These are phyloP conservation scores for Psilocybe subaeruginosa DNA, from an alignment of 768 basidiomycete genomes.

Conservation along the genomic window DNA sequence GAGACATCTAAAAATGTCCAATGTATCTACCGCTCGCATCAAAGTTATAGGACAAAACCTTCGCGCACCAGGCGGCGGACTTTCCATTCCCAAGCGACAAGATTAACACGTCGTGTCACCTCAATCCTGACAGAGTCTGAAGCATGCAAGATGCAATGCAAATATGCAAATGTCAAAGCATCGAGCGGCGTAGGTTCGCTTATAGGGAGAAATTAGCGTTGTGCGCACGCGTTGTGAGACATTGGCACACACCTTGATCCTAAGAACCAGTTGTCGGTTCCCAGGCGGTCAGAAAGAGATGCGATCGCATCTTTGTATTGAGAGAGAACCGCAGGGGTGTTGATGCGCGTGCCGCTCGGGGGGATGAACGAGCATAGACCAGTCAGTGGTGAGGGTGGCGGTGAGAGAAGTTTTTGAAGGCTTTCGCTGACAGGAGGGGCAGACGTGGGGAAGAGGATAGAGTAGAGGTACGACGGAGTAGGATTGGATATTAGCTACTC, in stretches of 20 bases:
- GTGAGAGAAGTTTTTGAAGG: slow-evolving; percentile 55
- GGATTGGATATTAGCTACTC: slow-evolving; percentile 56
- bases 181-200: slow-evolving; percentile 82
- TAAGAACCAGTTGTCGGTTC: slow-evolving; percentile 81
- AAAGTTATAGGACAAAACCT: slow-evolving; percentile 42
- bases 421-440: slow-evolving; percentile 29
- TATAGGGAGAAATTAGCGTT: slow-evolving; percentile 1
- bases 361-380: slow-evolving; percentile 71
- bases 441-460: slow-evolving; percentile 41
- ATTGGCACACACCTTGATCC: slow-evolving; percentile 56
- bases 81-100: slow-evolving; percentile 78
- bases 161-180: slow-evolving; percentile 81
- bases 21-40: not conserved
- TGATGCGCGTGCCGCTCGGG: slow-evolving; percentile 58
- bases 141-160: slow-evolving; percentile 64
- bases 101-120: slow-evolving; percentile 72
- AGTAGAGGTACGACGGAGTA: slow-evolving; percentile 40
- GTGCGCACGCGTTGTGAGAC: not conserved
- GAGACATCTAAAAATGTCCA: no score
- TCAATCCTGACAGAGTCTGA: slow-evolving; percentile 55
- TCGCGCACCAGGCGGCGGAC: slow-evolving; percentile 61
- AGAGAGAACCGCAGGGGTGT: slow-evolving; percentile 49
- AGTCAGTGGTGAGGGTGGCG: slow-evolving; percentile 71
- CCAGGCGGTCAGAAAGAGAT: slow-evolving; percentile 75
- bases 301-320: slow-evolving; percentile 74